Evolutionary conservation across 1,284 basidiomycete genomes (phyloP).

Genomic region (Melampsora abietis-canadensis): DNA sequence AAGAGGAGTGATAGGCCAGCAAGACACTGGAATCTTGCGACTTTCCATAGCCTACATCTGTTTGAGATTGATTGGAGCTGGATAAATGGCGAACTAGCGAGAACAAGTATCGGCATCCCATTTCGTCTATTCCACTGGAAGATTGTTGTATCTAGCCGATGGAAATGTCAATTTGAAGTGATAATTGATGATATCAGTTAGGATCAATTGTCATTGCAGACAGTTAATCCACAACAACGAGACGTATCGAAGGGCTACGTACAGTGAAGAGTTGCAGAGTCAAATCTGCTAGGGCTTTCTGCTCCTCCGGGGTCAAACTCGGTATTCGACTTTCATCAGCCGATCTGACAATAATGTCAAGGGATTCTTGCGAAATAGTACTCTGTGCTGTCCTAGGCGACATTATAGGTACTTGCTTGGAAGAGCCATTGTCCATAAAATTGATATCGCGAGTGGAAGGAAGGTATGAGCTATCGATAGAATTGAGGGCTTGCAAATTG

Average conservation of each 20-base stretch:
- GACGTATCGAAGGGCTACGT: neutral
- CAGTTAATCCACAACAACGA: neutral
- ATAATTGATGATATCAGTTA: constrained; percentile 16
- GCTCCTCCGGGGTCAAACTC: constrained; percentile 17
- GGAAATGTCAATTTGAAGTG: no score
- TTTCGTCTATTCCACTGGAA: constrained; percentile 20
- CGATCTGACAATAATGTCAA: constrained; percentile 10
- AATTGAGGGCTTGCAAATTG: neutral
- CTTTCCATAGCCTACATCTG: constrained; percentile 15
- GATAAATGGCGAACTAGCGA: constrained; percentile 12
- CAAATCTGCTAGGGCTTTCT: constrained; percentile 1
- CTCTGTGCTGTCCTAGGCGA: constrained; percentile 4
- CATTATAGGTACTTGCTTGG: neutral
- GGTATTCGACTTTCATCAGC: constrained; percentile 14
- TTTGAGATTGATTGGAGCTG: neutral
- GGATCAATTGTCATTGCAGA: neutral
- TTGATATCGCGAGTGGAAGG: neutral
- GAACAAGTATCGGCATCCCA: constrained; percentile 40
- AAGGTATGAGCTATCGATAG: neutral
- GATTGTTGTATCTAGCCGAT: neutral
- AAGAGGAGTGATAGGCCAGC: constrained; percentile 25
- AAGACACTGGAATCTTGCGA: constrained; percentile 16
- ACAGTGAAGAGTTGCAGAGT: constrained; percentile 21
- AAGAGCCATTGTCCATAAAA: constrained; percentile 1
- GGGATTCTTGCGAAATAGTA: constrained; percentile 14